Evolutionary conservation across 2,329 filamentous ascomycete genomes (phyloP), one percentile per base, ranked within the genome.

Genomic region (Colletotrichum sp.): DNA sequence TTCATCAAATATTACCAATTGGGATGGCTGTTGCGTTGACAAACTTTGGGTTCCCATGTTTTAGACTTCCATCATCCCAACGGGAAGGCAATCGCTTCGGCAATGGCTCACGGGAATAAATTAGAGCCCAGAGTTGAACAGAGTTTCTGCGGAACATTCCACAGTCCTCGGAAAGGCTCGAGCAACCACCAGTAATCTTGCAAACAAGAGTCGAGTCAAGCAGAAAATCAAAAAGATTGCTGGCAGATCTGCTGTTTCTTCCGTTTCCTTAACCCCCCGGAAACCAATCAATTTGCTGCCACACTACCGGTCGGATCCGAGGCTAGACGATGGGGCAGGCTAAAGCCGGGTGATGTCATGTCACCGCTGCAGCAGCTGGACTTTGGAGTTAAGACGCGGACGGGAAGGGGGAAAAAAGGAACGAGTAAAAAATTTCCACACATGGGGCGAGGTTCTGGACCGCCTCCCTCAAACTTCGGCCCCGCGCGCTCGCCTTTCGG

Each of bases 21-120:
- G 49, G 28, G 9, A 49, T 66, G 63, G 12, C 59, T 21, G 26
- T 28, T 18, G 26, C 30, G 44, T 52, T 52, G 44, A 63, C 36
- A 49, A 32, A 66, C 39, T 32, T 49, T 32, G 44, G 15, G 16
- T 59, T 30, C 30, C 65, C 44, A 24, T 52, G 73, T 49, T 69
- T 75, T 76, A 76, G 26, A 68, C 70, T 76, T 73, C 64, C 57
- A 30, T 76, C 74, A 69, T 76, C 64, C 18, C 70, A 73, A 65
- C 64, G n/a, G 28, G 26, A 34, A 28, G 34, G 24, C 34, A 44
- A 32, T 16, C 62, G 21, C 32, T 24, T 36, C 32, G 21, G 21
- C n/a, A 34, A 34, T 39, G 34, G 30, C 13, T 15, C 62, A 6
- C 59, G 30, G 30, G n/a, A 44, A 64, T 44, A 39, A 44, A 34